Percentiles rank a stretch among this genome's conserved stretches.
Evolutionary conservation across 1,284 basidiomycete genomes (phyloP).

Genomic region (Trichosporon ovoides): DNA sequence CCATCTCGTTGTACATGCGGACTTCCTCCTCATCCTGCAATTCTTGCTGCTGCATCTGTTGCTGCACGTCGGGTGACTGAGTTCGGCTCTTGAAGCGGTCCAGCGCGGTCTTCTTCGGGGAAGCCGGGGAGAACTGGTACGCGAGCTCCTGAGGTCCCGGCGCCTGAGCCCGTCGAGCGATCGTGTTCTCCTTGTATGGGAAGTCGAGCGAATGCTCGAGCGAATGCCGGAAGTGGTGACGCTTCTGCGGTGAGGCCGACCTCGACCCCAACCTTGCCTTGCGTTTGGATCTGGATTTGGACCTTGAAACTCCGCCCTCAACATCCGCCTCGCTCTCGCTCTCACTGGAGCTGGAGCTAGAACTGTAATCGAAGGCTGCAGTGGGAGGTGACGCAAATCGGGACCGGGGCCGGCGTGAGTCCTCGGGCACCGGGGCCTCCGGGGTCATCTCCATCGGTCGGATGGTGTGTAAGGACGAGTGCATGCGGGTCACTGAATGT

Average conservation of each 20-base stretch:
- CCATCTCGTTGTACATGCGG: neutral
- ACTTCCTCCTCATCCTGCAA: too few relatives aligned
- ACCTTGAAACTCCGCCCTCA: neutral
- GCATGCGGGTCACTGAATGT: slow-evolving; percentile 25
- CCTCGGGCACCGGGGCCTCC: neutral
- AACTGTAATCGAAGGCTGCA: too few relatives aligned
- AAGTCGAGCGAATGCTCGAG: slow-evolving; percentile 22
- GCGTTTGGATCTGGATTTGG: neutral
- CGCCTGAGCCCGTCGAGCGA: slow-evolving; percentile 34
- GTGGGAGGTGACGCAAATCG: too few relatives aligned
- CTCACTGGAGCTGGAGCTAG: neutral
- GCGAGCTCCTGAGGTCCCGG: slow-evolving; percentile 30
- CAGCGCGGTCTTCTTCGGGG: neutral
- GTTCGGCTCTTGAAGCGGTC: neutral
- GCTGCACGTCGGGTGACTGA: neutral
- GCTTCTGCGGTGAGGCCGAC: slow-evolving; percentile 1
- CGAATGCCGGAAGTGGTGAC: slow-evolving; percentile 8
- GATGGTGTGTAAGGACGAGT: slow-evolving; percentile 43
- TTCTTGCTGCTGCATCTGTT: too few relatives aligned
- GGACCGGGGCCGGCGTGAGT: too few relatives aligned
- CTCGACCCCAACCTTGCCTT: neutral
- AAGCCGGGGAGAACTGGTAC: slow-evolving; percentile 28
- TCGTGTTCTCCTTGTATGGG: slow-evolving; percentile 41
- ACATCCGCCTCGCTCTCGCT: neutral
- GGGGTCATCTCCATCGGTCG: slow-evolving; percentile 26